Percentiles rank a stretch among this genome's conserved stretches.
Conservation (phyloP, 2,329 filamentous ascomycete species). For the Nemania sp. region DNA sequence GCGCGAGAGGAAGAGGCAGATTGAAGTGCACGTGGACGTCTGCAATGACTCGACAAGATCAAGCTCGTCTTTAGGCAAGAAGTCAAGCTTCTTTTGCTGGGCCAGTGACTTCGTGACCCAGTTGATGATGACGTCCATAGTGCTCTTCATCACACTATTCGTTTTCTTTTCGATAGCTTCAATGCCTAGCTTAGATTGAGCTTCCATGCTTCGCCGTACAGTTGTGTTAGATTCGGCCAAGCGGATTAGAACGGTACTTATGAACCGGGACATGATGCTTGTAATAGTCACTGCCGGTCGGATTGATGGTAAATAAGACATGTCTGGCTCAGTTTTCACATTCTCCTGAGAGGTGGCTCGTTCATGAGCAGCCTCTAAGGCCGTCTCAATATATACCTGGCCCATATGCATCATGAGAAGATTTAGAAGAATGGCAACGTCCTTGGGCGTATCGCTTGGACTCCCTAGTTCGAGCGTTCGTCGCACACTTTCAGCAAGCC, state of each 20-base stretch:
- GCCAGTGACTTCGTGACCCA: constrained; percentile 80
- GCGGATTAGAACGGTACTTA: constrained; percentile 88
- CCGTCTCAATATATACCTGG: constrained; percentile 79
- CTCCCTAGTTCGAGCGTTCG: constrained; percentile 91
- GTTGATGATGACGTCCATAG: constrained; percentile 75
- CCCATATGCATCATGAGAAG: constrained; percentile 89
- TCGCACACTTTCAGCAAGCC: constrained; percentile 95
- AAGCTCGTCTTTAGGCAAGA: constrained; percentile 84
- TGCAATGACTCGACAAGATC: constrained; percentile 78
- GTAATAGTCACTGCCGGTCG: constrained; percentile 88
- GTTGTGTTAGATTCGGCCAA: constrained; percentile 91
- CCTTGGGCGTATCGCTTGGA: constrained; percentile 89
- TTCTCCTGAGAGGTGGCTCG: constrained; percentile 81
- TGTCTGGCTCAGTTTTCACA: constrained; percentile 85
- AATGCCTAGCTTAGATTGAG: constrained; percentile 78
- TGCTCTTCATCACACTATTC: constrained; percentile 68
- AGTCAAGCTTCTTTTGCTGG: constrained; percentile 88
- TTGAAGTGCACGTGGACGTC: constrained; percentile 84
- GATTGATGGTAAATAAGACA: constrained; percentile 83
- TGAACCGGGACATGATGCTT: constrained; percentile 92
- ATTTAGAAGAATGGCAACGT: constrained; percentile 86
- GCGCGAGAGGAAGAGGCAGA: constrained; percentile 82
- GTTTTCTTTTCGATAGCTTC: constrained; percentile 88
- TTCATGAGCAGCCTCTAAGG: constrained; percentile 77
- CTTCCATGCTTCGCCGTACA: constrained; percentile 89